A percentile compares a stretch with the other conserved stretches of the same genome.
Conservation (phyloP, 345 rosid genomes). For the Angophora floribunda region DNA sequence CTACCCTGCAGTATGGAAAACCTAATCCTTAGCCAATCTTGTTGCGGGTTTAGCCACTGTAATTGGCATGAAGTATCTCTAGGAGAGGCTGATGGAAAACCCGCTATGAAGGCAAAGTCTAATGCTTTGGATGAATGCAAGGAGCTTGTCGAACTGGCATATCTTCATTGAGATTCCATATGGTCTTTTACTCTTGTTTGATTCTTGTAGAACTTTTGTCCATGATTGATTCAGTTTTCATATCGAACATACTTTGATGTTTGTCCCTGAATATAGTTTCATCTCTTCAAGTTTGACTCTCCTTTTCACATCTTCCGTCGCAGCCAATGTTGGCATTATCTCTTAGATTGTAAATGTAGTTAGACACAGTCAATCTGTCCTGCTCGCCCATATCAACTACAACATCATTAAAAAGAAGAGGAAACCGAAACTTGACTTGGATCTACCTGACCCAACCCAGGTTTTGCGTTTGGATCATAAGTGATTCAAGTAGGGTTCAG, state of each 20-base stretch:
- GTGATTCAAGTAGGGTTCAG: background rate
- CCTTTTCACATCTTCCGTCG: background rate
- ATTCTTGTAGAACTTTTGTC: background rate
- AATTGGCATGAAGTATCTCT: conserved; percentile 78
- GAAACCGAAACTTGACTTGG: no score
- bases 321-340: background rate
- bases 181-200: background rate
- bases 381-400: background rate
- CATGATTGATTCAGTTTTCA: background rate
- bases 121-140: conserved; percentile 52
- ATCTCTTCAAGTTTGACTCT: background rate
- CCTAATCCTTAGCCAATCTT: background rate
- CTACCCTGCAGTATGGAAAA: background rate
- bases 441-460: no score
- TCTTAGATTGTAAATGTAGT: background rate
- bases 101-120: conserved; percentile 54
- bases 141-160: conserved; percentile 47
- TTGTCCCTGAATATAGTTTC: background rate
- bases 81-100: conserved; percentile 12
- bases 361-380: background rate
- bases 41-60: conserved; percentile 67
- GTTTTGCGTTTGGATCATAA: background rate
- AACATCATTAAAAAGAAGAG: no score
- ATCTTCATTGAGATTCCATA: conserved; percentile 21
- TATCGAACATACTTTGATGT: background rate